Percentiles rank a stretch among this genome's conserved stretches.
Conservation (phyloP, 768 basidiomycete species). For the Lactarius indigo region DNA sequence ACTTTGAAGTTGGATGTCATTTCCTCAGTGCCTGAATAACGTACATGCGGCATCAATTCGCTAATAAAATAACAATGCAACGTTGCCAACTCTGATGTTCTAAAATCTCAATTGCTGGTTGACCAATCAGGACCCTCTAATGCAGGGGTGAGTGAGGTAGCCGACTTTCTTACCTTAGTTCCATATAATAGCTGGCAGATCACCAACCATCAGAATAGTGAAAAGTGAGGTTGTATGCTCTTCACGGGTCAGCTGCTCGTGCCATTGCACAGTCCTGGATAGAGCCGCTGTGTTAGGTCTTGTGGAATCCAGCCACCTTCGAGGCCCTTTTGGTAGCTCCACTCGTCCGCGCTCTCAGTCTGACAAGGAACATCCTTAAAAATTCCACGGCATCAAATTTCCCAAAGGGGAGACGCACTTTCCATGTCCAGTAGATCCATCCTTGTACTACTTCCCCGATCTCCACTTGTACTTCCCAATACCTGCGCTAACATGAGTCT, state of each 20-base stretch:
- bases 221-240: background rate
- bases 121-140: background rate
- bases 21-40: background rate
- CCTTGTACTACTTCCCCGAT: conserved; percentile 69
- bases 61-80: background rate
- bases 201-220: background rate
- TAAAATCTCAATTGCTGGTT: background rate
- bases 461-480: conserved; percentile 77
- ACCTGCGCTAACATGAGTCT: conserved; percentile 38
- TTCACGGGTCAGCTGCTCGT: background rate
- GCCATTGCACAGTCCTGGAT: conserved; percentile 54
- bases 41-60: background rate
- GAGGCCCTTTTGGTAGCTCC: conserved; percentile 72
- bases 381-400: background rate
- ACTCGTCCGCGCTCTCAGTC: conserved; percentile 69
- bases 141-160: background rate
- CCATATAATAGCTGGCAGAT: background rate
- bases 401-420: conserved; percentile 41
- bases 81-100: background rate
- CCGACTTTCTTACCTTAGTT: background rate
- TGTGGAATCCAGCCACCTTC: conserved; percentile 76
- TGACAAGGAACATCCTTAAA: conserved; percentile 25
- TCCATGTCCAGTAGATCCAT: conserved; percentile 81
- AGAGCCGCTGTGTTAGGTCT: conserved; percentile 61
- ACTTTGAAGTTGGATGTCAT: background rate